Evolutionary conservation across 192 early-diverging fungal genomes (phyloP), one percentile per base, ranked within the genome.

Genomic region (Rhizoclosmatium sp.): DNA sequence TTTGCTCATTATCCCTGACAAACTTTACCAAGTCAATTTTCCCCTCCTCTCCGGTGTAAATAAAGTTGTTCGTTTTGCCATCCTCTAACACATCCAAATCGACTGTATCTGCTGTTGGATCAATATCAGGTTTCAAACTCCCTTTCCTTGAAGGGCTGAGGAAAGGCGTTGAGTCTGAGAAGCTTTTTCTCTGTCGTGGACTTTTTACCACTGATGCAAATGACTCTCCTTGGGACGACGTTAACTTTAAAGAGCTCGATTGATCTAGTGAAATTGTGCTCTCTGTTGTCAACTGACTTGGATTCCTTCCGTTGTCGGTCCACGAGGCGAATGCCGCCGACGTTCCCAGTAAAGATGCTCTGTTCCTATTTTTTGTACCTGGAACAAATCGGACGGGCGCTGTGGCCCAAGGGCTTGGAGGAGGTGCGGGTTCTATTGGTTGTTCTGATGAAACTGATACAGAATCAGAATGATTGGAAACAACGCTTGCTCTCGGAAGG

Each of bases 351-450:
- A 71, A 12, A 3, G 49, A 5, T 9, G 60, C 31, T 64, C 75
- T 40, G 39, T 40, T 66, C 31, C 75, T 42, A 47, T 44, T 65
- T 76, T 59, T 56, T 4, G 64, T 41, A 9, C 75, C 75, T 39
- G 60, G 64, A 45, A 76, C 47, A 67, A 59, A 41, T 54, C 75
- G 61, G 31, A 76, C 61, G 16, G 75, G 75, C 2, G 41, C 60
- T 16, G 46, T 47, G 4, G 75, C 60, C 75, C 75, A 76, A 3
- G 75, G 23, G 40, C 75, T 76, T 56, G 75, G 62, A 9, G 75
- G 64, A 0, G 75, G 61, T 76, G 73, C 40, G 12, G 58, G 72
- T 19, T 23, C 59, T 21, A 45, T 21, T 7, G 19, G 14, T 14
- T 7, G 47, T 9, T 10, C 45, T 56, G 48, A 46, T 7, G 69